Conservation (phyloP, 1,284 basidiomycete species). For the Pseudozyma tsukubaensis region DNA sequence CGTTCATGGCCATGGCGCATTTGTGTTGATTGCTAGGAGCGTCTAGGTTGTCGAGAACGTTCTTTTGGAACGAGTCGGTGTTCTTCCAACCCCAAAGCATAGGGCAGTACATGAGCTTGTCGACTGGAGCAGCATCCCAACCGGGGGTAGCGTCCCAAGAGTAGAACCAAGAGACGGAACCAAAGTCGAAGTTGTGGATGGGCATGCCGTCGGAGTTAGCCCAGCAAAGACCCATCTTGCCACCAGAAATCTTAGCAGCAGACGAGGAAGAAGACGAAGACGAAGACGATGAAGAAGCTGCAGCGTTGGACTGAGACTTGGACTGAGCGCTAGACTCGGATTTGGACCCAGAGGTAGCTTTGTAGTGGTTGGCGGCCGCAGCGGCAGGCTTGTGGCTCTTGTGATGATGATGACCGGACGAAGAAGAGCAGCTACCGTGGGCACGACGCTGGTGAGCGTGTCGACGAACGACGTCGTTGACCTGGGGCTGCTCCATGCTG, state of each 20-base stretch:
- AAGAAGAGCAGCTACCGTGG: slow-evolving; percentile 28
- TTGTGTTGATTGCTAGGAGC: slow-evolving; percentile 53
- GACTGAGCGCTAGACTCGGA: slow-evolving; percentile 9
- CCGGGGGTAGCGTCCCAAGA: slow-evolving; percentile 54
- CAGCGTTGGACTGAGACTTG: slow-evolving; percentile 13
- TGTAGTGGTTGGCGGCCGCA: slow-evolving; percentile 4
- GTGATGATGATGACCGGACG: slow-evolving; percentile 14
- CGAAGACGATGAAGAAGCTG: slow-evolving; percentile 13
- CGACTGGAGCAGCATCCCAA: slow-evolving; percentile 47
- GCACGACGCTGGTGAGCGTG: slow-evolving; percentile 25
- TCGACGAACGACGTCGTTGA: slow-evolving; percentile 34
- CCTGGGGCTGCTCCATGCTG: slow-evolving; percentile 23
- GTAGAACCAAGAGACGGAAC: slow-evolving; percentile 60
- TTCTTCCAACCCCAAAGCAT: slow-evolving; percentile 63
- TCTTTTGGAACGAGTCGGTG: slow-evolving; percentile 42
- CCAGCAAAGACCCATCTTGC: slow-evolving; percentile 61
- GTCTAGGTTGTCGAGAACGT: slow-evolving; percentile 51
- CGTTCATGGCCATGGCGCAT: slow-evolving; percentile 63
- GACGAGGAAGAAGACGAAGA: slow-evolving; percentile 31
- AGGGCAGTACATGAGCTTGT: slow-evolving; percentile 61
- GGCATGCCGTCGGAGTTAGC: slow-evolving; percentile 55
- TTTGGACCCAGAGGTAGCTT: slow-evolving; percentile 12
- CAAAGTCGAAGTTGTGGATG: slow-evolving; percentile 49
- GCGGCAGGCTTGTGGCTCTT: slow-evolving; percentile 21
- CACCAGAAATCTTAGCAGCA: slow-evolving; percentile 18